Evolutionary conservation across 805 yeast genomes (phyloP), one percentile per base, ranked within the genome.

Genomic region (Yarrowia sp.): DNA sequence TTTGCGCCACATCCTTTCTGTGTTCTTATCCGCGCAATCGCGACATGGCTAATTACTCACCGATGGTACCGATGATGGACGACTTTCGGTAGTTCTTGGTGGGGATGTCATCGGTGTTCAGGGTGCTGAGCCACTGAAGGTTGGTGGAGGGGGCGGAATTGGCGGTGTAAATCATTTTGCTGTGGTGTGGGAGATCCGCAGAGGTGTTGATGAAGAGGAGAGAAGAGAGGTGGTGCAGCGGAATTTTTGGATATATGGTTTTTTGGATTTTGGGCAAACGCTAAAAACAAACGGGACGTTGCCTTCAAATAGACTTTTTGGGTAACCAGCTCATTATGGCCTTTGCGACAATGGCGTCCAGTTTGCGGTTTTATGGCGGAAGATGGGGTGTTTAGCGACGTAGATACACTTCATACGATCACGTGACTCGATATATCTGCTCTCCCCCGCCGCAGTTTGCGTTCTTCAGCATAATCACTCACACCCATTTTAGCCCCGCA

Each of bases 31-130:
- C 21, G 32, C 47, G 32, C 32, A 22, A 21, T 14, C 16, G 29
- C n/a, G 8, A 9, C 10, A 14, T 9, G 38, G 38, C 8, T n/a
- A 14, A 19, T 16, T 18, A 66, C 74, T 53, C 63, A 72, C 76
- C 99, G 78, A 94, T 94, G 70, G 99, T 94, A 76, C 98, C 97
- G 73, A 94, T 92, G 79, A 94, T 94, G 66, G 97, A 88, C 65
- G 97, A 88, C 77, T 97, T 90, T 80, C 99, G 91, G 75, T 81
- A 81, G 76, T 83, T 84, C 75, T 84, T 65, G 74, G 87, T 88
- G 66, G 96, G 96, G 71, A 86, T 84, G 68, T 82, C 82, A 68
- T 81, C 76, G 68, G 86, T 81, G 78, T 91, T 85, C 74, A 91
- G 84, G 70, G 84, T 77, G 71, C 90, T 81, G 77, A 92, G 83